Percentiles rank a stretch among this genome's conserved stretches.
phyloP scores from a whole-genome alignment of 805 yeast species.

The Saturnispora dispora region DNA sequence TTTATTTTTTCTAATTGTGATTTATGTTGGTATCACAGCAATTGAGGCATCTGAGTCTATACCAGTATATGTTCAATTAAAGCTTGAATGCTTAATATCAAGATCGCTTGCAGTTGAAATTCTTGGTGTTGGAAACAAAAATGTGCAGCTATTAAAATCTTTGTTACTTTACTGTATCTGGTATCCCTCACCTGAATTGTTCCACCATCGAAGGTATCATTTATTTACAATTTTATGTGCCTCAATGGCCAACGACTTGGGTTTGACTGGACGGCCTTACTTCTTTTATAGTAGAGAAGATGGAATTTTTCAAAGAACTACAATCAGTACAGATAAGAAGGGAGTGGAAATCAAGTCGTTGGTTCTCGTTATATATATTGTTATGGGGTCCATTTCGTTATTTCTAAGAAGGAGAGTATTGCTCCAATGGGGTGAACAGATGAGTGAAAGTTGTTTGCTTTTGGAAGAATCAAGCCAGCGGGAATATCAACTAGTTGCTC shows the following conservation, averaged over 20 bases:
- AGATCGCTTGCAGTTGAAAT: constrained; percentile 47
- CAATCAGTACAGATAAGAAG: constrained; percentile 26
- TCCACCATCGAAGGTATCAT: constrained; percentile 71
- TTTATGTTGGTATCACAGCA: constrained; percentile 49
- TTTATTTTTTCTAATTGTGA: constrained; percentile 50
- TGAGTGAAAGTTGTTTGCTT: constrained; percentile 49
- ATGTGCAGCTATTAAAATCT: constrained; percentile 56
- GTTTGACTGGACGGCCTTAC: constrained; percentile 49
- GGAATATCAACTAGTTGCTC: constrained; percentile 38
- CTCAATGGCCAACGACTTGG: constrained; percentile 66
- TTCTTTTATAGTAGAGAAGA: constrained; percentile 34
- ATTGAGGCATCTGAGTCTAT: constrained; percentile 21
- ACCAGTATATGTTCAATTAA: constrained; percentile 35
- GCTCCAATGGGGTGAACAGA: constrained; percentile 55
- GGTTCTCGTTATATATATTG: constrained; percentile 49
- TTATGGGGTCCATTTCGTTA: constrained; percentile 54
- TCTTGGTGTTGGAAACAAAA: constrained; percentile 61
- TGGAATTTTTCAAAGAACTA: constrained; percentile 33
- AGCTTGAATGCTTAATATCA: constrained; percentile 45
- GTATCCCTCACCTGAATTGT: constrained; percentile 80
- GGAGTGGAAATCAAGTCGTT: constrained; percentile 41
- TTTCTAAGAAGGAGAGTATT: constrained; percentile 56
- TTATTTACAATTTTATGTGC: constrained; percentile 57
- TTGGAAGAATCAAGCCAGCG: constrained; percentile 32
- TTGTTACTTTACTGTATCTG: constrained; percentile 57